Conservation (phyloP, 116 monocot genomes). For the Cymodocea nodosa region DNA sequence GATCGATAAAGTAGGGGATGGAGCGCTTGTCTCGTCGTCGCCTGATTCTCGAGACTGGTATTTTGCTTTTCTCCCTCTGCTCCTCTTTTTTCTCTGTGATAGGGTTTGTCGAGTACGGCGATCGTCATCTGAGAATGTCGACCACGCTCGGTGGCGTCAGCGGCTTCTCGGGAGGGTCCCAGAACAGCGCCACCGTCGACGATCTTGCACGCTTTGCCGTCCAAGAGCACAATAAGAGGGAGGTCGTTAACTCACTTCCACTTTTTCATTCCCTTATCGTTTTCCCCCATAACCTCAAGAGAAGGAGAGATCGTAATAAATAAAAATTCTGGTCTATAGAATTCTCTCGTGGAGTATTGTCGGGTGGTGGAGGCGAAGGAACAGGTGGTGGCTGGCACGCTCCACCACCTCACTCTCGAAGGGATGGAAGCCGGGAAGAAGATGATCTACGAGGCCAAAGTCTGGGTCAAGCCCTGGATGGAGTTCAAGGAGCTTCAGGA, state of each 20-base stretch:
- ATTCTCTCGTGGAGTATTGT: slow-evolving; percentile 50
- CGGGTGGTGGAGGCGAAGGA: slow-evolving; percentile 48
- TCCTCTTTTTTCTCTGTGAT: too few species aligned
- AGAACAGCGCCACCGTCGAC: slow-evolving; percentile 40
- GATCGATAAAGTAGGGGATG: too few species aligned
- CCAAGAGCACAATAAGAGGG: slow-evolving; percentile 67
- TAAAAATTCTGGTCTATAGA: slow-evolving; percentile 13
- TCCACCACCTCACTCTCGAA: slow-evolving; percentile 59
- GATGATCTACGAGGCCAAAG: slow-evolving; percentile 57
- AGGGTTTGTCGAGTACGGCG: too few species aligned
- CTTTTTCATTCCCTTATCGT: not conserved
- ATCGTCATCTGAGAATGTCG: slow-evolving; percentile 6
- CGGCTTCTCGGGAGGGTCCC: slow-evolving; percentile 5
- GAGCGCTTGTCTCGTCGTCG: too few species aligned
- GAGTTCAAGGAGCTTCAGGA: slow-evolving; percentile 55
- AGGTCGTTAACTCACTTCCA: slow-evolving; percentile 15
- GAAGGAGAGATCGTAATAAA: too few species aligned
- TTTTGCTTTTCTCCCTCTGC: too few species aligned
- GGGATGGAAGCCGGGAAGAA: slow-evolving; percentile 52
- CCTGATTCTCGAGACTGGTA: too few species aligned
- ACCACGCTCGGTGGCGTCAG: slow-evolving; percentile 23
- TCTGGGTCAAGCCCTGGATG: slow-evolving; percentile 68
- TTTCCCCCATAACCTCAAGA: not conserved
- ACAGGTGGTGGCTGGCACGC: slow-evolving; percentile 54
- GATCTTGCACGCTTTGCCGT: slow-evolving; percentile 61